Base-by-base conservation (phyloP, 441 rosid species). In the Adansonia grandidieri region DNA sequence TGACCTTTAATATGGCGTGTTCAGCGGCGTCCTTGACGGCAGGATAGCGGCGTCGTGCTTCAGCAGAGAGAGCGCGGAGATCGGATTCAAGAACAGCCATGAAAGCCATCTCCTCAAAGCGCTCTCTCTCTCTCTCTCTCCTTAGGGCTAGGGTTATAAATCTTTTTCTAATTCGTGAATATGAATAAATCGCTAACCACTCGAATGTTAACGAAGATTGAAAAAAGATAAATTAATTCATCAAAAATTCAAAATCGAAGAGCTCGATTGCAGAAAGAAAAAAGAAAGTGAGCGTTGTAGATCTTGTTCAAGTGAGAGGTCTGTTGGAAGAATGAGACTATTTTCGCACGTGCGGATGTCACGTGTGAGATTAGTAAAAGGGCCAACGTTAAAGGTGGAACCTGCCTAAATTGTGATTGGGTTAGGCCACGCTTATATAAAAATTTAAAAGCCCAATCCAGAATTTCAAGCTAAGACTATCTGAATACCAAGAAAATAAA, bases 41-140 rank as follows among this genome's bases (percentile, higher is more conserved):
- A 15, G 99, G 98, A 71, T 90, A 84, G 47, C 97, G 89, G 76
- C 99, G 93, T 75, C 98, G 96, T 73, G 98, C 99, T 86, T 96
- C 99, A 37, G 94, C 86, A 44, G 99, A 96, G 71, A 96, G 98
- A 24, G 99, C 96, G 66, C 98, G 98, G 74, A 96, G 99, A 89
- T 96, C 99, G 76, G 98, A 90, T 81, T 96, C 99, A 84, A 96
- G 83, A 2, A 91, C 98, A 58, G 97, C 94, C 94, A 94, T 93
- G 85, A 96, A 86, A 81, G 97, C 96, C 99, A 96, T 96, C 85
- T 80, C 87, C 54, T 67, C 71, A 77, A 58, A 72, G 44, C 45
- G 20, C 70, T 74, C 70, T 19, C 77, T 58, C 53, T 73, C 15
- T 42, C 28, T 13, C 42, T 71, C 56, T 51, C 74, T 13, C 42